Evolutionary conservation across 805 yeast genomes (phyloP).

Genomic region (Teunomyces atbi): DNA sequence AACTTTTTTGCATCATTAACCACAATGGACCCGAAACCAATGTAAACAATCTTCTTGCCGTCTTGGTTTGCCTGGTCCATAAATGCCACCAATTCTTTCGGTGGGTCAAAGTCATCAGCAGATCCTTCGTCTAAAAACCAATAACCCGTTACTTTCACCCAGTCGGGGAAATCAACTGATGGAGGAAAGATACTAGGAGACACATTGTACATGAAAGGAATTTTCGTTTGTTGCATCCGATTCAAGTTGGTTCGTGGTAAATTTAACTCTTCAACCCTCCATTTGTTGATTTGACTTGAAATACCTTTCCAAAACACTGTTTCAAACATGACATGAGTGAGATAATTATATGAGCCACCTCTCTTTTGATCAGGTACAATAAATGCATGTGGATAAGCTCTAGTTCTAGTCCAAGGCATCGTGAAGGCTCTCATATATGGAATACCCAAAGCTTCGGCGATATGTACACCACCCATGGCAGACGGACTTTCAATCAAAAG

Average conservation of each 20-base stretch:
- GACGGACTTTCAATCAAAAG: conserved; percentile 92
- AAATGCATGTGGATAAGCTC: conserved; percentile 96
- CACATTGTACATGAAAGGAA: conserved; percentile 86
- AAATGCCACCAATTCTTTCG: conserved; percentile 54
- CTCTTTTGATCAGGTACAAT: conserved; percentile 90
- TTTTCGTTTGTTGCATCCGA: conserved; percentile 67
- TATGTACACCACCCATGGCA: conserved; percentile 93
- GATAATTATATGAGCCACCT: conserved; percentile 89
- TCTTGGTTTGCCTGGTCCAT: conserved; percentile 59
- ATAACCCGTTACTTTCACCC: conserved; percentile 95
- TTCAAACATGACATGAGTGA: conserved; percentile 92
- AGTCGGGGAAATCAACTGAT: conserved; percentile 87
- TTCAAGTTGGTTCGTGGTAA: conserved; percentile 70
- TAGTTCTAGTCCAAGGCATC: conserved; percentile 97
- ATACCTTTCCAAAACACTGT: conserved; percentile 93
- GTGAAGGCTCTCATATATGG: conserved; percentile 95
- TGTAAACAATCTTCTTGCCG: conserved; percentile 74
- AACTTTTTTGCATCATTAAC: conserved; percentile 78
- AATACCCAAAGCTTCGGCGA: conserved; percentile 86
- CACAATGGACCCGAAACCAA: conserved; percentile 95
- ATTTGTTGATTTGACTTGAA: conserved; percentile 77
- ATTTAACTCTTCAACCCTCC: conserved; percentile 72
- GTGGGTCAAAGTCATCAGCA: conserved; percentile 53
- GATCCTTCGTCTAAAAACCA: conserved; percentile 83
- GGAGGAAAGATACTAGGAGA: conserved; percentile 91